Conservation (phyloP, 2,329 filamentous ascomycete genomes). For the Incumbomyces lentus region DNA sequence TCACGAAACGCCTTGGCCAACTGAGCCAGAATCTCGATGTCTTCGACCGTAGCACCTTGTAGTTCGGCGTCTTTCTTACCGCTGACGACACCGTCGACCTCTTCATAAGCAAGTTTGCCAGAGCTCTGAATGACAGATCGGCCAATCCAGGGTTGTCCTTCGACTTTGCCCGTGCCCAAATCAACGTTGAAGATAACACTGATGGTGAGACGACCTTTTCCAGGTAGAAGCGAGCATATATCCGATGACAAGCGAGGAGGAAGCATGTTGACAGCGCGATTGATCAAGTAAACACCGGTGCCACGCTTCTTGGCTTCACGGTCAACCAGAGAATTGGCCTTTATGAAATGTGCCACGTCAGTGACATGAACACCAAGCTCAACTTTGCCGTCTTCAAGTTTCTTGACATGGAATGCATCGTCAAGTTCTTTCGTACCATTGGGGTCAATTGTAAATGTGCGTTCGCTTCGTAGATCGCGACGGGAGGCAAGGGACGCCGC, state of each 20-base stretch:
- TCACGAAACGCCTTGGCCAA: conserved; percentile 87
- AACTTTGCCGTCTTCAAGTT: conserved; percentile 69
- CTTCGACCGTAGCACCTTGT: conserved; percentile 57
- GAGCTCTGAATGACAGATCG: conserved; percentile 87
- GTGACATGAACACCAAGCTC: conserved; percentile 93
- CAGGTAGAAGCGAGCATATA: conserved; percentile 75
- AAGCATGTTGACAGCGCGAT: conserved; percentile 77
- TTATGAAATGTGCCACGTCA: conserved; percentile 94
- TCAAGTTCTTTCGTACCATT: conserved; percentile 81
- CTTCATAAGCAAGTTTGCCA: conserved; percentile 71
- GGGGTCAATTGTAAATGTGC: conserved; percentile 84
- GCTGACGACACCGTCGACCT: conserved; percentile 73
- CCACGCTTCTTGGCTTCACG: conserved; percentile 96
- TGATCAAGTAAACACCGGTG: conserved; percentile 88
- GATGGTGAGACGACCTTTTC: conserved; percentile 81
- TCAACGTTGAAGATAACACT: conserved; percentile 91
- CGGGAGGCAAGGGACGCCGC: conserved; percentile 62
- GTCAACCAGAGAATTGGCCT: conserved; percentile 88
- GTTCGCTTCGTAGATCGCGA: conserved; percentile 81
- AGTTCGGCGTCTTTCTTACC: conserved; percentile 54
- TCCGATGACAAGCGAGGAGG: conserved; percentile 77
- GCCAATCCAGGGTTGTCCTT: conserved; percentile 87
- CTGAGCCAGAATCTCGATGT: conserved; percentile 68
- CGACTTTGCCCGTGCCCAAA: conserved; percentile 66
- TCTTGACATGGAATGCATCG: conserved; percentile 86